Conservation (phyloP, 148 eudicot genomes). For the Selenicereus undatus region DNA sequence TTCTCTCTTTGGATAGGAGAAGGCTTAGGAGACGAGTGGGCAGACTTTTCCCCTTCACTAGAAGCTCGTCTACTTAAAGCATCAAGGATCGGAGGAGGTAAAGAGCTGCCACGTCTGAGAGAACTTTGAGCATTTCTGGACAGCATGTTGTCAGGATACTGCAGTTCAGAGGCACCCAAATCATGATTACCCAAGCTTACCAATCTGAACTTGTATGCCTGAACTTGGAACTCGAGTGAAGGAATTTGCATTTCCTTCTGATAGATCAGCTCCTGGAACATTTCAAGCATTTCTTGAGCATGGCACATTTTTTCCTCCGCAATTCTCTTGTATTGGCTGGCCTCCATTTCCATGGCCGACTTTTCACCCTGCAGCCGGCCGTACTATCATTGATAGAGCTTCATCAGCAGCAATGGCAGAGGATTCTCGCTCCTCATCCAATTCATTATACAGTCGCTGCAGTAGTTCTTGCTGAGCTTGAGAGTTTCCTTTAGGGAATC, state of each 20-base stretch:
- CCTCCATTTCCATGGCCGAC: conserved; percentile 83
- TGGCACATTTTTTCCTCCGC: conserved; percentile 86
- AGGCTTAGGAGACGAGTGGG: conserved; percentile 25
- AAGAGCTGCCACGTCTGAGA: conserved; percentile 46
- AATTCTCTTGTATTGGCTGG: conserved; percentile 83
- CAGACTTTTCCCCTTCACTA: conserved; percentile 38
- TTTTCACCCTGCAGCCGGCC: conserved; percentile 94
- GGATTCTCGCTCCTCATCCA: conserved; percentile 89
- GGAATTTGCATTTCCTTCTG: conserved; percentile 92
- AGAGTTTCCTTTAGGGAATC: conserved; percentile 64
- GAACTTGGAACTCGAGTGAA: conserved; percentile 73
- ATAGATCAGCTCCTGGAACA: conserved; percentile 64
- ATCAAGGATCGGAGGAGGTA: conserved; percentile 38
- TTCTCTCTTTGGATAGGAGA: conserved; percentile 26
- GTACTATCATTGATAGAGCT: conserved; percentile 80
- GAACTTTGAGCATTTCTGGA: conserved; percentile 32
- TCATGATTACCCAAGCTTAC: conserved; percentile 63
- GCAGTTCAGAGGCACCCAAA: conserved; percentile 39
- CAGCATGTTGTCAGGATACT: conserved; percentile 56
- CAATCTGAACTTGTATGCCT: conserved; percentile 67
- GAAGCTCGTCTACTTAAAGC: conserved; percentile 34
- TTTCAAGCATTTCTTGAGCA: conserved; percentile 70
- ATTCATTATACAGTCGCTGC: conserved; percentile 74
- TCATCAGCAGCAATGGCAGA: conserved; percentile 80
- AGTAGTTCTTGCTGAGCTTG: conserved; percentile 74